A percentile compares a stretch with the other conserved stretches of the same genome.
Evolutionary conservation across 257 asterid species (phyloP).

Genomic region (Scutellaria galericulata): DNA sequence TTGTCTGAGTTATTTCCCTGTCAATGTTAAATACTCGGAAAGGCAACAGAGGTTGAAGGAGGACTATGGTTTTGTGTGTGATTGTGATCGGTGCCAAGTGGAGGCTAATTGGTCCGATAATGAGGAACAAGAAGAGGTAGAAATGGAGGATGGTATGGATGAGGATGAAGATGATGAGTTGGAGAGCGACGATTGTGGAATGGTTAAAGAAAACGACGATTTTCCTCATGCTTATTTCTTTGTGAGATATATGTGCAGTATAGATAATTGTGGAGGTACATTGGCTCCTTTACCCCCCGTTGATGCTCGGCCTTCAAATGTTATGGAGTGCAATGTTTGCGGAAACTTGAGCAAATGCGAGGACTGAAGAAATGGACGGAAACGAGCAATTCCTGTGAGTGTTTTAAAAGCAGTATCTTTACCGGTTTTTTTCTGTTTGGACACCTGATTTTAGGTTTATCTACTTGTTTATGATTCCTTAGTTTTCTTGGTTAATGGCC

Average conservation of each 20-base stretch:
- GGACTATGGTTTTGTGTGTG: conserved; percentile 79
- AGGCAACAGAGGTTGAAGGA: conserved; percentile 87
- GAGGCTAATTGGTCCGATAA: conserved; percentile 91
- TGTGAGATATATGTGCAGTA: conserved; percentile 72
- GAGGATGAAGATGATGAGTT: conserved; percentile 45
- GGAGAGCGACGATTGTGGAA: conserved; percentile 39
- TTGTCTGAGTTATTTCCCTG: conserved; percentile 92
- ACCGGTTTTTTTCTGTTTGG: background rate
- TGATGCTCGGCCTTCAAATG: conserved; percentile 44
- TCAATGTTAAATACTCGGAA: conserved; percentile 68
- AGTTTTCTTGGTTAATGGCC: background rate
- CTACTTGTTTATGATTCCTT: background rate
- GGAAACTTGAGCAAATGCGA: conserved; percentile 64
- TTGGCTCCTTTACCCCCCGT: conserved; percentile 84
- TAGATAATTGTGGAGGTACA: conserved; percentile 85
- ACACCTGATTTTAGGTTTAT: conserved; percentile 6
- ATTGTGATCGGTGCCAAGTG: conserved; percentile 91
- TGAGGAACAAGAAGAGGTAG: conserved; percentile 60
- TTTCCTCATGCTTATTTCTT: conserved; percentile 94
- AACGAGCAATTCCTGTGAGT: conserved; percentile 34
- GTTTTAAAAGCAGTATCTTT: conserved; percentile 4
- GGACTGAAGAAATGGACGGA: conserved; percentile 45
- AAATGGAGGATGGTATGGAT: conserved; percentile 61
- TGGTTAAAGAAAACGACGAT: conserved; percentile 47
- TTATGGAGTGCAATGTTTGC: conserved; percentile 92